Evolutionary conservation across 805 yeast genomes (phyloP).

Genomic region (Spathaspora sp.): DNA sequence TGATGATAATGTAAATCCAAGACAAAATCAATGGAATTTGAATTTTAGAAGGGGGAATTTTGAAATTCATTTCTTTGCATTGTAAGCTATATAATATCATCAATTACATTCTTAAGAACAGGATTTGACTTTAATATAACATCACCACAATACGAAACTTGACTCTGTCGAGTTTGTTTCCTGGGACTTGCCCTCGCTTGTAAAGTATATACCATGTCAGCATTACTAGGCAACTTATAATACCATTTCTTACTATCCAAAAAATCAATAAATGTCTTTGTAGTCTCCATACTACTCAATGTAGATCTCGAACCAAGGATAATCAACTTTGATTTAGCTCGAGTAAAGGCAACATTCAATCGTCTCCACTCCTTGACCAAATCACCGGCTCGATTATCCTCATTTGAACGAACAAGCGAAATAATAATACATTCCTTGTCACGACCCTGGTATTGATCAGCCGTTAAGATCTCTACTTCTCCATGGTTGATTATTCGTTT

Average conservation of each 20-base stretch:
- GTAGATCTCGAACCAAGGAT: constrained; percentile 78
- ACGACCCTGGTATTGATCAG: constrained; percentile 94
- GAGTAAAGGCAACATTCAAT: constrained; percentile 89
- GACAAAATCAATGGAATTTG: constrained; percentile 16
- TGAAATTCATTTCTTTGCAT: constrained; percentile 35
- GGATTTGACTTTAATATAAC: constrained; percentile 17
- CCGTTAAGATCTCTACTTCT: constrained; percentile 78
- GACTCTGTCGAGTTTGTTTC: not conserved
- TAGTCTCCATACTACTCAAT: constrained; percentile 46
- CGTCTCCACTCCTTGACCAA: constrained; percentile 86
- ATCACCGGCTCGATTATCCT: constrained; percentile 63
- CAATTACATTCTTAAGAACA: constrained; percentile 25
- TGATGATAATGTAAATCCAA: constrained; percentile 5
- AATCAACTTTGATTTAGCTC: constrained; percentile 81
- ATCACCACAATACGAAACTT: constrained; percentile 4
- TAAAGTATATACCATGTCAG: constrained; percentile 31
- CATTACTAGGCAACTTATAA: constrained; percentile 48
- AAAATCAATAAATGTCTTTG: constrained; percentile 58
- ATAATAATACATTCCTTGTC: constrained; percentile 90
- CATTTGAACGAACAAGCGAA: constrained; percentile 83
- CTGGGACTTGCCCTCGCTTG: not conserved
- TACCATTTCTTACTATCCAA: constrained; percentile 62
- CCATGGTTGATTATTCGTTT: constrained; percentile 19
- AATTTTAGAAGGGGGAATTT: constrained; percentile 25
- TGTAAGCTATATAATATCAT: constrained; percentile 23